Conservation (phyloP, 139 green algal species). For the Chlamydomonas sphaeroides region DNA sequence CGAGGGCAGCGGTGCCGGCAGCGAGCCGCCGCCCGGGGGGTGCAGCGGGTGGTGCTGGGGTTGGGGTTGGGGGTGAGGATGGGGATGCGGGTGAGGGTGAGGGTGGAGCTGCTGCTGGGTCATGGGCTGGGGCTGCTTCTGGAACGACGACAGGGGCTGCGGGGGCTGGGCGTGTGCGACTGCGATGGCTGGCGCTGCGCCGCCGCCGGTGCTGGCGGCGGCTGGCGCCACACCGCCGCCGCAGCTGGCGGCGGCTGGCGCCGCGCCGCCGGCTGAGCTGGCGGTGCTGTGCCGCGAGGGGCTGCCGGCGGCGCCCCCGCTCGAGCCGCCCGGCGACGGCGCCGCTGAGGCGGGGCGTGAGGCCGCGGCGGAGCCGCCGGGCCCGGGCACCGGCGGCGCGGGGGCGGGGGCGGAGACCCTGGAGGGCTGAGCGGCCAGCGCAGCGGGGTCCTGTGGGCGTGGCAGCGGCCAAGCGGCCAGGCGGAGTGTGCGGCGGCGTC, state of each 20-base stretch:
- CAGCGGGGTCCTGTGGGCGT: background rate
- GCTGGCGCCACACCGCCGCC: background rate
- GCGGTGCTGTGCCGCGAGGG: too few species aligned
- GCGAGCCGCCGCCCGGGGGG: background rate
- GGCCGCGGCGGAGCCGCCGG: too few species aligned
- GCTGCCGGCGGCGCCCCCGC: too few species aligned
- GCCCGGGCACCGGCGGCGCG: too few species aligned
- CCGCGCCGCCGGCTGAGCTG: background rate
- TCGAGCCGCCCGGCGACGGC: too few species aligned
- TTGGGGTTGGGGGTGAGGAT: too few species aligned
- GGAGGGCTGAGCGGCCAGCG: too few species aligned
- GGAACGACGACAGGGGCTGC: background rate
- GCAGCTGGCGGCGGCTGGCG: background rate
- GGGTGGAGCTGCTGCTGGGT: slow-evolving; percentile 15
- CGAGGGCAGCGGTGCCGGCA: background rate
- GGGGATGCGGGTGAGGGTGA: too few species aligned
- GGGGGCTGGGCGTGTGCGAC: background rate
- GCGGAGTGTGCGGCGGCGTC: too few species aligned
- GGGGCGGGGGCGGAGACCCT: too few species aligned
- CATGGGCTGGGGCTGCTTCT: background rate
- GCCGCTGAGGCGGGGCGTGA: too few species aligned
- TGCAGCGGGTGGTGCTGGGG: slow-evolving; percentile 4
- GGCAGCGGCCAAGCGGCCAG: too few species aligned
- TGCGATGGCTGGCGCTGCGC: background rate
- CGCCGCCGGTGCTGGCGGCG: background rate